Conservation (phyloP, 306 rosid genomes). For the Prunus dulcis region DNA sequence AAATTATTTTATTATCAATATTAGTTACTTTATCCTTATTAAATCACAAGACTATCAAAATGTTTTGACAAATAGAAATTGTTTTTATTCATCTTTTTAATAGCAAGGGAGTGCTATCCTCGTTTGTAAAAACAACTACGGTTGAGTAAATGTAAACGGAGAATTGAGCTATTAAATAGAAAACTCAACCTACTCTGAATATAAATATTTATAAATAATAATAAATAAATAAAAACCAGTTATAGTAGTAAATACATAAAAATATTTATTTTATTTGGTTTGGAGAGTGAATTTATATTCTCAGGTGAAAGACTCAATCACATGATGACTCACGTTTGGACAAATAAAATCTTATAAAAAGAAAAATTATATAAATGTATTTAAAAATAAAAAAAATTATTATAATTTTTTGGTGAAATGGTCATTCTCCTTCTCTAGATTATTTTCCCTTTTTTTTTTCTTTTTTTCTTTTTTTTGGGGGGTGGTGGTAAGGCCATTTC, state of each 20-base stretch:
- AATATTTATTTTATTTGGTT: neutral
- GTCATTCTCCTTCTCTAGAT: neutral
- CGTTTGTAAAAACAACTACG: no score
- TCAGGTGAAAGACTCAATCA: neutral
- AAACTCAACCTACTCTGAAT: no score
- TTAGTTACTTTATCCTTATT: no score
- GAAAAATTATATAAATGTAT: no score
- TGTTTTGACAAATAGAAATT: no score
- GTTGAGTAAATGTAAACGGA: no score
- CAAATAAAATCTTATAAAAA: neutral
- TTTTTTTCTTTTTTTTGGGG: no score
- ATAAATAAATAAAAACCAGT: neutral
- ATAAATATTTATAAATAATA: neutral
- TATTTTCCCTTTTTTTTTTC: neutral
- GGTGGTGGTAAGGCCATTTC: neutral
- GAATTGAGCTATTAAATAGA: neutral
- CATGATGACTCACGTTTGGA: neutral
- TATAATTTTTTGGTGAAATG: neutral
- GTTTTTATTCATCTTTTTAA: no score
- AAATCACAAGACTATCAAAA: no score
- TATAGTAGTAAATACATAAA: neutral
- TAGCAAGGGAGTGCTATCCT: no score
- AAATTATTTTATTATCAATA: no score
- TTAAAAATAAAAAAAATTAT: no score
- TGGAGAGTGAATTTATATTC: neutral